Evolutionary conservation across 148 eudicot species (phyloP).

Genomic region (Cornus suecica): DNA sequence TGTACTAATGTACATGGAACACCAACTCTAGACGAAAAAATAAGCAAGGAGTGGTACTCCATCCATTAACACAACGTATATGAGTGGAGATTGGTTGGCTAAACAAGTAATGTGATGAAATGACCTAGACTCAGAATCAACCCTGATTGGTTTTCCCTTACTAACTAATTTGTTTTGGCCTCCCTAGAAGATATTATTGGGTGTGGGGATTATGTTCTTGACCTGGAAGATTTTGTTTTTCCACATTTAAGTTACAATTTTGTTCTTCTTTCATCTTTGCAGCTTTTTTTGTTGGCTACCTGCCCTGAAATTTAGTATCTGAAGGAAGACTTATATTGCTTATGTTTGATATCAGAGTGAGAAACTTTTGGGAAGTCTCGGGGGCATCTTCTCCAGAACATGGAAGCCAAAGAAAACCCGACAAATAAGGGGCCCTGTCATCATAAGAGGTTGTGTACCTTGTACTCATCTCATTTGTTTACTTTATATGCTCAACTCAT

Average conservation of each 20-base stretch:
- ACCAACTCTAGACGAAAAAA: no score
- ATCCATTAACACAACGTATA: no score
- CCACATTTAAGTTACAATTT: background rate
- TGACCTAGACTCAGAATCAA: background rate
- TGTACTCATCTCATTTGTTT: background rate
- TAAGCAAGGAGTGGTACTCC: no score
- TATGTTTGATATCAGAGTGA: slow-evolving; percentile 59
- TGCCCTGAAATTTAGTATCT: background rate
- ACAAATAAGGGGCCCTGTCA: slow-evolving; percentile 69
- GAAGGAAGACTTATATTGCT: background rate
- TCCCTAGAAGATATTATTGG: no score
- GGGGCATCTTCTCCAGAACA: slow-evolving; percentile 86
- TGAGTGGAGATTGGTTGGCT: no score
- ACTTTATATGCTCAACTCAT: background rate
- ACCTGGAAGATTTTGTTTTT: background rate
- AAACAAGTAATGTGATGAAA: no score
- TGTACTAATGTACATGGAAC: no score
- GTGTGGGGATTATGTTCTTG: background rate
- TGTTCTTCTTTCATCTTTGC: background rate
- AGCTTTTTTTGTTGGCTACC: background rate
- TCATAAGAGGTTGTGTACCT: slow-evolving; percentile 53
- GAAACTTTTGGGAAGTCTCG: slow-evolving; percentile 93
- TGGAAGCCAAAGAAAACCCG: slow-evolving; percentile 92
- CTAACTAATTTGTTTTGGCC: no score
- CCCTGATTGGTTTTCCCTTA: background rate